These are phyloP conservation scores for Exophiala aquamarina DNA, from an alignment of 2,329 filamentous ascomycete species.

Conservation along the genomic window DNA sequence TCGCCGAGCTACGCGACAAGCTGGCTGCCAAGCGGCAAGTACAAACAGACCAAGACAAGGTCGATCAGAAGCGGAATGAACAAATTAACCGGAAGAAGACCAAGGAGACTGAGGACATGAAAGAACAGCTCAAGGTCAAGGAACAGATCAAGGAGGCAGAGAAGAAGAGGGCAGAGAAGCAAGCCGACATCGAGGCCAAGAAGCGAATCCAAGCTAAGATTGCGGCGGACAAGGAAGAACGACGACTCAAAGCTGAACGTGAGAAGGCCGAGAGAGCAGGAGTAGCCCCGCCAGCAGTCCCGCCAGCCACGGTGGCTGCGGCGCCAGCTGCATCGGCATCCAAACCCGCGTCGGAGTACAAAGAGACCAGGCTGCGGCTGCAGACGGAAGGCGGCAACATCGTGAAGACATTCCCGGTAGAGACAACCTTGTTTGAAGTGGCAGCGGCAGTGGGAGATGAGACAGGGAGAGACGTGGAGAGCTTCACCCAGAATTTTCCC, in stretches of 20 bases:
- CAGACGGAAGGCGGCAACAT: slow-evolving; percentile 75
- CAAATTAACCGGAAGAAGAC: slow-evolving; percentile 82
- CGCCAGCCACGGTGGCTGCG: slow-evolving; percentile 31
- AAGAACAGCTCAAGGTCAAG: slow-evolving; percentile 84
- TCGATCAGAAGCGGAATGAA: slow-evolving; percentile 83
- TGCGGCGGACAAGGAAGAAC: slow-evolving; percentile 88
- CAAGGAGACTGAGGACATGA: slow-evolving; percentile 81
- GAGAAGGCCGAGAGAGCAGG: slow-evolving; percentile 86
- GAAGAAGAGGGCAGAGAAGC: slow-evolving; percentile 83
- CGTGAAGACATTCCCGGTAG: slow-evolving; percentile 82
- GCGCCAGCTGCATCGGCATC: slow-evolving; percentile 48
- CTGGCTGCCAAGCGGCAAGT: slow-evolving; percentile 70
- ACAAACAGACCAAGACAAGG: slow-evolving; percentile 71
- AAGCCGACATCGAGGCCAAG: slow-evolving; percentile 80
- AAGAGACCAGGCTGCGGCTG: slow-evolving; percentile 76
- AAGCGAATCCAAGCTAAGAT: slow-evolving; percentile 90
- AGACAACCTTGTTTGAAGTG: slow-evolving; percentile 91
- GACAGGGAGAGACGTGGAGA: slow-evolving; percentile 66
- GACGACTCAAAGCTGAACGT: slow-evolving; percentile 78
- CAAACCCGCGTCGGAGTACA: slow-evolving; percentile 70
- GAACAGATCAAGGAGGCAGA: slow-evolving; percentile 90
- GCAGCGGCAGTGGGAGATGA: slow-evolving; percentile 73
- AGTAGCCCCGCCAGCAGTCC: slow-evolving; percentile 43
- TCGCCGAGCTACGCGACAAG: slow-evolving; percentile 72
- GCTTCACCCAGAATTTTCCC: slow-evolving; percentile 84